Percentiles rank a stretch among this genome's conserved stretches.
phyloP scores from a whole-genome alignment of 768 basidiomycete genomes.

The Boletus subcaerulescens region DNA sequence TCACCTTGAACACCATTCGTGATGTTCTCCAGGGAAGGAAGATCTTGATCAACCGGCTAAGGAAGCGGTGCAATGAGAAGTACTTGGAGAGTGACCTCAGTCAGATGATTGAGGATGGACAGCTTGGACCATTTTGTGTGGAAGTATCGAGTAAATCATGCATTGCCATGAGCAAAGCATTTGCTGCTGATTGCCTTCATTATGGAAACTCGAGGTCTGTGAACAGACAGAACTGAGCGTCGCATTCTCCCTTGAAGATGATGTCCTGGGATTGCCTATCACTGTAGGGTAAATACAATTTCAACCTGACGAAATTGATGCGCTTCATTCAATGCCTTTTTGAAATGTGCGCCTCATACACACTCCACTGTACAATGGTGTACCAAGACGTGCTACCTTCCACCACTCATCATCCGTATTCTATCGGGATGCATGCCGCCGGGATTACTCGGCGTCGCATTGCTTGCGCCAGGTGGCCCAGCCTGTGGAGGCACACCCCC shows the following conservation, averaged over 20 bases:
- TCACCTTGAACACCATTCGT: not conserved
- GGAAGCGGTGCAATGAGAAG: conserved; percentile 34
- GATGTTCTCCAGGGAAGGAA: conserved; percentile 27
- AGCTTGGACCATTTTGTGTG: conserved; percentile 45
- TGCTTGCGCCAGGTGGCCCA: conserved; percentile 38
- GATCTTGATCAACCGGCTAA: conserved; percentile 35
- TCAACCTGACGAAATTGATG: not conserved
- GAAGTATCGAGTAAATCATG: conserved; percentile 32
- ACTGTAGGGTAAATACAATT: not conserved
- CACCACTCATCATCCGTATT: conserved; percentile 67
- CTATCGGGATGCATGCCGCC: conserved; percentile 85
- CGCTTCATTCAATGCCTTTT: not conserved
- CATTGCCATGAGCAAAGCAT: conserved; percentile 17
- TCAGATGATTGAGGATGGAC: conserved; percentile 38
- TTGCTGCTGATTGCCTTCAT: conserved; percentile 19
- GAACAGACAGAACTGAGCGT: not conserved
- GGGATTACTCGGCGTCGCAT: conserved; percentile 30
- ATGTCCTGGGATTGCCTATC: not conserved
- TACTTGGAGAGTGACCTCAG: conserved; percentile 35
- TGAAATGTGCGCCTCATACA: not conserved
- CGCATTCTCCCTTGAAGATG: not conserved
- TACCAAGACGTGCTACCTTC: conserved; percentile 16
- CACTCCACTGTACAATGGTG: not conserved
- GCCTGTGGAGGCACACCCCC: conserved; percentile 41
- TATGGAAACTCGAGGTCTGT: conserved; percentile 9